Evolutionary conservation across 2,329 filamentous ascomycete genomes (phyloP).

Genomic region (Coniochaeta hoffmannii): DNA sequence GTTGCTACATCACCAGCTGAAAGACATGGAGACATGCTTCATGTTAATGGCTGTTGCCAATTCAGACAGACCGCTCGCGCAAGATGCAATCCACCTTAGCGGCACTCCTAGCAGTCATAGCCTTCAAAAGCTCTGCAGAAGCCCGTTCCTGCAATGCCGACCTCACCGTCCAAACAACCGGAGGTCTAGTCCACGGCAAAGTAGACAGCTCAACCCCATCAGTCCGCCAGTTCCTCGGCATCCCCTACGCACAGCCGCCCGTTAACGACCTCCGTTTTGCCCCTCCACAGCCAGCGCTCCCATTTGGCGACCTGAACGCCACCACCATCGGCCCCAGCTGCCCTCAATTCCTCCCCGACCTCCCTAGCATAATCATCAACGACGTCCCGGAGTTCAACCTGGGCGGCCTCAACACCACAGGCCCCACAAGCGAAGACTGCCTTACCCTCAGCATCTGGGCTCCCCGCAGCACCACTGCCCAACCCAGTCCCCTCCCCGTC

Average conservation of each 20-base stretch:
- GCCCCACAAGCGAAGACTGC: conserved; percentile 15
- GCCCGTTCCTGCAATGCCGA: not conserved
- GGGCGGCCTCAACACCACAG: conserved; percentile 14
- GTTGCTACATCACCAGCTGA: too few relatives aligned
- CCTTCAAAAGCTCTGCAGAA: not conserved
- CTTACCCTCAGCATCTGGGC: conserved; percentile 16
- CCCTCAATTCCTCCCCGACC: conserved; percentile 12
- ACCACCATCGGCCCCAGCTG: conserved; percentile 14
- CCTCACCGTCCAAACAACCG: conserved; percentile 4
- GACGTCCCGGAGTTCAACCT: conserved; percentile 16
- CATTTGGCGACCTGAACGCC: conserved; percentile 10
- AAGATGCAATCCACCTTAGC: not conserved
- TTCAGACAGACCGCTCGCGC: too few relatives aligned
- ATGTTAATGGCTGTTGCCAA: too few relatives aligned
- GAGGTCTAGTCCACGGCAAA: conserved; percentile 11
- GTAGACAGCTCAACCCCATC: conserved; percentile 6
- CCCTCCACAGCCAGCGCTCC: conserved; percentile 12
- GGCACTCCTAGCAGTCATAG: not conserved
- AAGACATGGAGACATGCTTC: too few relatives aligned
- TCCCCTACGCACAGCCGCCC: conserved; percentile 22
- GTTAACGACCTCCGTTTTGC: conserved; percentile 17
- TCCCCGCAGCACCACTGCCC: conserved; percentile 3
- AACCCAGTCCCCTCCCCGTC: conserved; percentile 11
- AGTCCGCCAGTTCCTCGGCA: conserved; percentile 20
- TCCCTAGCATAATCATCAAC: conserved; percentile 9